Conservation (phyloP, 2,329 filamentous ascomycete genomes). For the Aspergillus puulaauensis region DNA sequence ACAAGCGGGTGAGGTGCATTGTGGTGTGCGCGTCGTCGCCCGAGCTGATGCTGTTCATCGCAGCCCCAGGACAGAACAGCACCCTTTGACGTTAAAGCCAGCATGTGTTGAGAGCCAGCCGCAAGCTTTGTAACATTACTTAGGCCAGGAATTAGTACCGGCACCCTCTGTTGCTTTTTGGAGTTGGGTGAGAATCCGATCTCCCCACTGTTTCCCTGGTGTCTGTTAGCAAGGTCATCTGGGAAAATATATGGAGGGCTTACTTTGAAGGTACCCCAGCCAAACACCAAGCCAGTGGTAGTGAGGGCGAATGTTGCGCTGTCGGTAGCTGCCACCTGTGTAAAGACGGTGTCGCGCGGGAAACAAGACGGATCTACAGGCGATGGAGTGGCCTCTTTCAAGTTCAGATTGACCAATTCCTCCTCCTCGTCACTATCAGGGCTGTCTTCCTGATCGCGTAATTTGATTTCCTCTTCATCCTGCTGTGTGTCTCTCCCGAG, state of each 20-base stretch:
- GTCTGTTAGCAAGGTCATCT: neutral
- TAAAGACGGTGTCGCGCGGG: conserved; percentile 61
- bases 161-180: conserved; percentile 42
- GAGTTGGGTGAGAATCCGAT: conserved; percentile 51
- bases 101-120: conserved; percentile 68
- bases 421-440: neutral
- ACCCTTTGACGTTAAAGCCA: conserved; percentile 66
- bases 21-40: conserved; percentile 53
- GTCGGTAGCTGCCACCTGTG: conserved; percentile 70
- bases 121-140: conserved; percentile 66
- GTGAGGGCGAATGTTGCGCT: conserved; percentile 76
- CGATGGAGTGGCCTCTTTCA: conserved; percentile 62
- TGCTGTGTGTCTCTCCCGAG: conserved; percentile 67
- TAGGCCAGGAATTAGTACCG: conserved; percentile 51
- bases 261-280: conserved; percentile 80
- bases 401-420: neutral
- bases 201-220: conserved; percentile 55
- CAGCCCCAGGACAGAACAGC: conserved; percentile 70
- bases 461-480: conserved; percentile 55
- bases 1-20: conserved; percentile 46
- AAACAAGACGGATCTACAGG: conserved; percentile 57
- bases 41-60: conserved; percentile 70
- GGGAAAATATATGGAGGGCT: conserved; percentile 23
- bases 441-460: conserved; percentile 24
- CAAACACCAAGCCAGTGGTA: conserved; percentile 72